Base-by-base conservation (phyloP, 1,284 basidiomycete genomes). In the Leccinum subspadiceum region DNA sequence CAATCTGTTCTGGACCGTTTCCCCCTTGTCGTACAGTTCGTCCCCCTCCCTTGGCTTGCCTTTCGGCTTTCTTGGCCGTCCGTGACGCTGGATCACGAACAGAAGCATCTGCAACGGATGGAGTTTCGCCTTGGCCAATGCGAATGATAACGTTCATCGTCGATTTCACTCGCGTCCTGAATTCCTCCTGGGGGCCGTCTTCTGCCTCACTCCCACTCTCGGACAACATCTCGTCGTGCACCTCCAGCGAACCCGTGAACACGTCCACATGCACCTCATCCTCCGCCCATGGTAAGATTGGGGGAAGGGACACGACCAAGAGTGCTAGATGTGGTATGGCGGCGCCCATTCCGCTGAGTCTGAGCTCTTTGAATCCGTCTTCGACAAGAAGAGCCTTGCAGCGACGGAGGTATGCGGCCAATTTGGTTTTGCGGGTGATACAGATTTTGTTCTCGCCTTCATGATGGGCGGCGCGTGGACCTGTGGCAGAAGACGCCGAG, bases 271-370 rank as follows among this genome's bases (percentile, higher is more conserved):
- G 80, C 35, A 95, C 84, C 68, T 92, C 84, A 63, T 86, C 78
- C 55, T 76, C 66, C 0, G 85, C 69, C 70, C 83, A 93, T 0
- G 93, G 92, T 20, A 96, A 79, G 56, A 90, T 85, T 8, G 84
- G 79, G 1, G 93, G 87, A 5, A 96, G 77, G 15, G 92, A 88
- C 13, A 88, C 81, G 5, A 85, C 76, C 2, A 96, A 80, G 41
- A 87, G 82, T 29, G 92, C 75, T 13, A 93, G 83, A 67, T 90
- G 90, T 1, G 93, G 92, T 57, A 96, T 94, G 0, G 93, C 93
- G 2, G 94, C 92, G 24, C 90, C 90, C 81, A 95, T 86, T 1
- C 93, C 93, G 64, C 84, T 87, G 31, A 96, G 77, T 71, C 88
- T 84, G 22, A 96, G 72, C 2, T 83, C 85, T 63, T 89, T 90